Evolutionary conservation across 2,329 filamentous ascomycete species (phyloP), one percentile per base, ranked within the genome.

Genomic region (Aspergillus fumigatus): DNA sequence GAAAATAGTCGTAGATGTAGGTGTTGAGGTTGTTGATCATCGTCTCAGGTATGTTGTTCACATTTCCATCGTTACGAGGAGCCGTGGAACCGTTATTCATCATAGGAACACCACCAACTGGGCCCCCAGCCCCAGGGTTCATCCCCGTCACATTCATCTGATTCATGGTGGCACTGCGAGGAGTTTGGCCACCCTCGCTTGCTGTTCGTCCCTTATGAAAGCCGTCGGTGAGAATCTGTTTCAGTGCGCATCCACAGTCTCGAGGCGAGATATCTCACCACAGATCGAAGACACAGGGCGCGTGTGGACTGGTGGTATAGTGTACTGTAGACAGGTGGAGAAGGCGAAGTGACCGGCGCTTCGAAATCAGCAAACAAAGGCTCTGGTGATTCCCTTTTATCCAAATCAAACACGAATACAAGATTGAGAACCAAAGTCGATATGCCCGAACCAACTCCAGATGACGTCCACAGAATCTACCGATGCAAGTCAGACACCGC

Each of bases 1-100:
- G 80, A 63, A 97, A 93, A 71, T 87, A 87, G 72, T 87, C 84
- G 74, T 87, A 88, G 64, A 88, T 87, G 73, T 84, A 86, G 51
- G 84, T 86, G 73, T 87, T 86, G 58, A 87, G 76, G 53, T 73
- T 75, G 61, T 66, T 70, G 63, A 74, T 72, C 66, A 75, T 70
- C 29, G 59, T 61, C 51, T 75, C 72, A 50, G 72, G 68, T 41
- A 66, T 61, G 45, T 65, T 70, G 58, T 68, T 70, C 63, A 75
- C 73, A 58, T 73, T 74, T 53, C 65, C 65, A 59, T 76, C 70
- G 54, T 73, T 71, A 67, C 77, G 68, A 68, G 77, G 73, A 66
- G 77, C 75, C 41, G 73, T 67, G 56, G 75, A 75, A 62, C 73
- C 75, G 66, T 79, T 80, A 72, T 80, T 81, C 75, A 81, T 82